A percentile compares a stretch with the other conserved stretches of the same genome.
These are phyloP conservation scores for Sideroxylon spinosum DNA, from an alignment of 179 eudicot species.

Conservation along the genomic window DNA sequence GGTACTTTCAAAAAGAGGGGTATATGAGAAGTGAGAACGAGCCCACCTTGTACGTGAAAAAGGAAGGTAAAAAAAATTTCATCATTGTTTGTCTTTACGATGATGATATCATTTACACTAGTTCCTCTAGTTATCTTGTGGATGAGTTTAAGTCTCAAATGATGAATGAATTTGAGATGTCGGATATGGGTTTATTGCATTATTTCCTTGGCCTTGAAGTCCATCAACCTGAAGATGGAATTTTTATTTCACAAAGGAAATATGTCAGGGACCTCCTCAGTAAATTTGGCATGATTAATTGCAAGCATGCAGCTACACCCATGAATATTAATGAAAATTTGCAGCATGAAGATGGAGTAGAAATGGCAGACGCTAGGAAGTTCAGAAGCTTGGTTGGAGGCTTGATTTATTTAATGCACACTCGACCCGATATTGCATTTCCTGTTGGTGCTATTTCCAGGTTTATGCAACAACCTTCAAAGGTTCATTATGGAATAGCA, in stretches of 20 bases:
- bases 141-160: neutral
- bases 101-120: neutral
- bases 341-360: neutral
- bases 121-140: neutral
- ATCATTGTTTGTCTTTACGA: neutral
- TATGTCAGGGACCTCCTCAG: neutral
- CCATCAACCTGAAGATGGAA: neutral
- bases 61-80: neutral
- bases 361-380: neutral
- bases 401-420: constrained; percentile 5
- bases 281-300: neutral
- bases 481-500: too few species aligned
- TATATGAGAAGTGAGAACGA: neutral
- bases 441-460: constrained; percentile 13
- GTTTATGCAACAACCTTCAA: neutral
- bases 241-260: too few species aligned
- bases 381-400: neutral
- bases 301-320: neutral
- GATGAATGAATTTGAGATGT: neutral
- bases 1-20: neutral
- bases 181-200: neutral
- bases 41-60: neutral
- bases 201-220: neutral
- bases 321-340: neutral
- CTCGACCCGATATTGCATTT: constrained; percentile 8